A percentile compares a stretch with the other conserved stretches of the same genome.
Conservation (phyloP, 2,329 filamentous ascomycete species). For the Leptoxyphium fumago region DNA sequence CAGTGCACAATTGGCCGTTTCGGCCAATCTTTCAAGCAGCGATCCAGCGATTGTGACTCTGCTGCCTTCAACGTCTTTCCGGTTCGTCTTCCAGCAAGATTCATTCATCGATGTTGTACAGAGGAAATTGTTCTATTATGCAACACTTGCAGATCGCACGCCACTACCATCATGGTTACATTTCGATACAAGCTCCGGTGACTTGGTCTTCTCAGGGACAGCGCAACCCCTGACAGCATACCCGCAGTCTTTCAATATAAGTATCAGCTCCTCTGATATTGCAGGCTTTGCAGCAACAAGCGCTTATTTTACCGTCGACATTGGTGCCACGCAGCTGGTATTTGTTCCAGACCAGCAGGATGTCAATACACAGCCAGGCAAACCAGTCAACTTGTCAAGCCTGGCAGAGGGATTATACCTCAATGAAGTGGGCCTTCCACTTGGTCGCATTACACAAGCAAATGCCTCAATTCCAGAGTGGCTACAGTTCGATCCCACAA, state of each 20-base stretch:
- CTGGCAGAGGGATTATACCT: conserved; percentile 40
- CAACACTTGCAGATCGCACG: conserved; percentile 60
- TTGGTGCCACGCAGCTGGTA: conserved; percentile 55
- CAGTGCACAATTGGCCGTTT: conserved; percentile 40
- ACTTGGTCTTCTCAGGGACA: conserved; percentile 53
- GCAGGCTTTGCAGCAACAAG: conserved; percentile 58
- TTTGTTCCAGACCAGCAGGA: conserved; percentile 44
- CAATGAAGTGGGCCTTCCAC: conserved; percentile 33
- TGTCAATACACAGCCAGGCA: conserved; percentile 39
- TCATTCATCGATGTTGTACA: conserved; percentile 45
- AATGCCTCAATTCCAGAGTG: conserved; percentile 43
- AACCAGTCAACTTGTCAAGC: conserved; percentile 30
- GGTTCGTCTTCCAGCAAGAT: conserved; percentile 27
- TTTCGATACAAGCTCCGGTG: conserved; percentile 42
- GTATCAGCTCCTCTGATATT: conserved; percentile 64
- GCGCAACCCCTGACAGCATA: conserved; percentile 53
- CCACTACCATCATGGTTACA: conserved; percentile 71
- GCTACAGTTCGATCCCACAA: conserved; percentile 50
- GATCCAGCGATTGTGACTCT: conserved; percentile 42
- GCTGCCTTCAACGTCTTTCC: conserved; percentile 21
- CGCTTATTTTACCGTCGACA: conserved; percentile 53
- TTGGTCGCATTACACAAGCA: neutral
- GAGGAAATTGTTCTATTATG: conserved; percentile 54
- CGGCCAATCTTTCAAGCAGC: conserved; percentile 39
- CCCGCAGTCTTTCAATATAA: conserved; percentile 57